phyloP scores from a whole-genome alignment of 441 rosid species.

The Bruguiera hainesii region DNA sequence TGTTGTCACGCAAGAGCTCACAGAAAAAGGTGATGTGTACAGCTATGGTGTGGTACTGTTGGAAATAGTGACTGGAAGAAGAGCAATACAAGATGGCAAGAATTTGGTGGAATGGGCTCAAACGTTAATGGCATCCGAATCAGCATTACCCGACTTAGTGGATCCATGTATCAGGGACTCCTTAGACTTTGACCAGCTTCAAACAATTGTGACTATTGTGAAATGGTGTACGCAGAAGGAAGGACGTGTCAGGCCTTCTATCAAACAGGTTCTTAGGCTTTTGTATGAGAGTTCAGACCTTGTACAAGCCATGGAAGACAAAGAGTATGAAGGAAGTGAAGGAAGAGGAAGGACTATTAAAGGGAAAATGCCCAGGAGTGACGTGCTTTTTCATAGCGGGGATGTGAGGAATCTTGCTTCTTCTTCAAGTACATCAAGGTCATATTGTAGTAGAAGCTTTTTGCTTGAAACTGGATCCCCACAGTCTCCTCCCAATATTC shows the following conservation, averaged over 20 bases:
- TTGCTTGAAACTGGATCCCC: conserved; percentile 85
- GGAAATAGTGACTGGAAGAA: conserved; percentile 74
- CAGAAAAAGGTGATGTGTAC: conserved; percentile 88
- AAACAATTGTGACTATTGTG: conserved; percentile 53
- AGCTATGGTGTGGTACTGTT: conserved; percentile 86
- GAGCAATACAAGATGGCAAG: conserved; percentile 71
- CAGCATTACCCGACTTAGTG: conserved; percentile 55
- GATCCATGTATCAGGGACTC: conserved; percentile 58
- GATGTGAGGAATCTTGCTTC: conserved; percentile 78
- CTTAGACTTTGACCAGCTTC: conserved; percentile 71
- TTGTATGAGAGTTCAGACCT: conserved; percentile 85
- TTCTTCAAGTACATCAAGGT: conserved; percentile 90
- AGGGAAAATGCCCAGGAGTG: conserved; percentile 49
- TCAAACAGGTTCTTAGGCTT: conserved; percentile 80
- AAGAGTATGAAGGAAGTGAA: conserved; percentile 58
- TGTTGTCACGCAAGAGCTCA: conserved; percentile 77
- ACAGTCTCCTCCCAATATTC: conserved; percentile 66
- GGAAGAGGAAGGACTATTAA: conserved; percentile 61
- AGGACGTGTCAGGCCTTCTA: conserved; percentile 77
- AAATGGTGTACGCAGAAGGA: conserved; percentile 92
- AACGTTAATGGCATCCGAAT: conserved; percentile 51
- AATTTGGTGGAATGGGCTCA: conserved; percentile 78
- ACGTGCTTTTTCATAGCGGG: conserved; percentile 47
- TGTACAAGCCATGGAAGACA: conserved; percentile 60
- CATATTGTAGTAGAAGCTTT: conserved; percentile 86